Percentiles rank a stretch among this genome's conserved stretches.
phyloP scores from a whole-genome alignment of 129 eudicot species.

The Cynara cardunculus region DNA sequence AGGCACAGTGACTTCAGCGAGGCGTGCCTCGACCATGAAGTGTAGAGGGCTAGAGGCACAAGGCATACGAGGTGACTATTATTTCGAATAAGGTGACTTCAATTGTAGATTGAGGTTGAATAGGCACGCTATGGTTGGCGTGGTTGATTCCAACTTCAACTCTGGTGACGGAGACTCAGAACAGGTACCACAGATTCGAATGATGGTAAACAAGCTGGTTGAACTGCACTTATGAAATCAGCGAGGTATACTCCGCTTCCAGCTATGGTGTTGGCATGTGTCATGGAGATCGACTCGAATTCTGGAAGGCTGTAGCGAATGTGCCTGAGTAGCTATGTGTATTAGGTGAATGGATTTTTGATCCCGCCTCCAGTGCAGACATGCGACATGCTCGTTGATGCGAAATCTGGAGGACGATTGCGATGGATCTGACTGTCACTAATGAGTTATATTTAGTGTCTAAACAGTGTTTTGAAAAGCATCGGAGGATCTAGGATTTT shows the following conservation, averaged over 20 bases:
- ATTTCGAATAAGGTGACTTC: too few species aligned
- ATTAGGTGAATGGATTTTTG: too few species aligned
- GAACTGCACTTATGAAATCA: not conserved
- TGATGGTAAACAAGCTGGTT: not conserved
- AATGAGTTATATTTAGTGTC: too few species aligned
- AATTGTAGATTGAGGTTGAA: too few species aligned
- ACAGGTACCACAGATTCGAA: not conserved
- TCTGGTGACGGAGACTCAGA: not conserved
- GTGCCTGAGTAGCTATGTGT: not conserved
- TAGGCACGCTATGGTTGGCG: not conserved
- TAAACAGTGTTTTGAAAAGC: too few species aligned
- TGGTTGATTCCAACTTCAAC: not conserved
- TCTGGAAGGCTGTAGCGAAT: not conserved
- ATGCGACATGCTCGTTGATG: too few species aligned
- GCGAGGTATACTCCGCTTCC: not conserved
- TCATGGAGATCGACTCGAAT: not conserved
- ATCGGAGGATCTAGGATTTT: too few species aligned
- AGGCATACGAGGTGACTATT: not conserved
- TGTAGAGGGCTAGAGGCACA: not conserved
- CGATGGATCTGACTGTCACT: too few species aligned
- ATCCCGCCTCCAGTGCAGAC: too few species aligned
- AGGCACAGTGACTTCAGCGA: too few species aligned
- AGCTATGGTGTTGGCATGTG: not conserved
- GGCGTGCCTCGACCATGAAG: not conserved
- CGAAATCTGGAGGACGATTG: too few species aligned